Evolutionary conservation across 2,329 filamentous ascomycete species (phyloP), one percentile per base, ranked within the genome.

Genomic region (Tolypocladium guangdongense): DNA sequence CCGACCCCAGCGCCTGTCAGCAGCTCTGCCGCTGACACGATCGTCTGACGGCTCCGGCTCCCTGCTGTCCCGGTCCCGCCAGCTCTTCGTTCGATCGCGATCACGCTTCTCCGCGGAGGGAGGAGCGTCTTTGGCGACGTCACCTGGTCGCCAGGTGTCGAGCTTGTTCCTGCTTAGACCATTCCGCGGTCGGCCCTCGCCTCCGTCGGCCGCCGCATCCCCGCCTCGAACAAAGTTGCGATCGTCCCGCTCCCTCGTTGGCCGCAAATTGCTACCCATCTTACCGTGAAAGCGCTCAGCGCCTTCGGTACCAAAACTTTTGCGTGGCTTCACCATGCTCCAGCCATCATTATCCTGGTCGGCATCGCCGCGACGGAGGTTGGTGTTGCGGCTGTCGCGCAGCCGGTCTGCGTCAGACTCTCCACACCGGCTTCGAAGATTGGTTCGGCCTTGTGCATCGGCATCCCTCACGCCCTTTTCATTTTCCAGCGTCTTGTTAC

Each of bases 91-190:
- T 48, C 75, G 74, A 57, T 82, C 79, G 47, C 78, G 78, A 59
- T 82, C 78, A 41, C 77, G 76, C 63, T 70, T 65, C 61, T 74
- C 63, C 57, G 69, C 59, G 3, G 63, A 60, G 11, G 62, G 60
- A n/a, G 61, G 20, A 39, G 52, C 4, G 16, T 55, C 60, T 27
- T 72, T 68, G 24, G 54, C 62, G 35, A 57, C 66, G 37, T 68
- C 78, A 50, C 83, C 83, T 64, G 82, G 84, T 65, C 83, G 85
- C 90, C 87, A 95, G n/a, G 83, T 82, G 55, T 84, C 88, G 50
- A 83, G 75, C 68, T 84, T 84, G 58, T 77, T 83, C 63, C 87
- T 81, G 54, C 75, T 77, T 47, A 78, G 73, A 30, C 82, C 83
- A 63, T 87, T 88, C 59, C 84, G 83, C 56, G 83, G 80, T 52